These are phyloP conservation scores for Arabidopsis lyrata DNA, from an alignment of 441 rosid genomes.

Conservation along the genomic window DNA sequence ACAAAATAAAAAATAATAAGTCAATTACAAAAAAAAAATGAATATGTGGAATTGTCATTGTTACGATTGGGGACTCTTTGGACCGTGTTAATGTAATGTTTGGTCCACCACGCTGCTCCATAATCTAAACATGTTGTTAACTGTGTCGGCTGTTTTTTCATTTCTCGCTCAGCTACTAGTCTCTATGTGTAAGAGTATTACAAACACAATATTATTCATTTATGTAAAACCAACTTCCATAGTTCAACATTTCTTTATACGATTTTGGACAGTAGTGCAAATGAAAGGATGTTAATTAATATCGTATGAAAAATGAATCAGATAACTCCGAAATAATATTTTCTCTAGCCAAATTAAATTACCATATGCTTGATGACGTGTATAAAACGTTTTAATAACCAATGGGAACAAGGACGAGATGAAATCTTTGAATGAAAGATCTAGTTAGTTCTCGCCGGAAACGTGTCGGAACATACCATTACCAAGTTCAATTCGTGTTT, in stretches of 20 bases:
- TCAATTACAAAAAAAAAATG: not conserved
- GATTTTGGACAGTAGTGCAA: not conserved
- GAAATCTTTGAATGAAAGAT: conserved; percentile 34
- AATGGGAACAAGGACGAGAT: conserved; percentile 40
- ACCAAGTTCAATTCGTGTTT: conserved; percentile 14
- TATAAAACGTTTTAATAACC: conserved; percentile 12
- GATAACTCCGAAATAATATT: not conserved
- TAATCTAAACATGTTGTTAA: conserved; percentile 32
- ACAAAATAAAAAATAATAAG: not conserved
- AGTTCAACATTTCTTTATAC: not conserved
- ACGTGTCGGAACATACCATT: conserved; percentile 38
- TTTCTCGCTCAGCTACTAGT: conserved; percentile 14
- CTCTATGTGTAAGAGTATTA: not conserved
- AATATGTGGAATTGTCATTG: conserved; percentile 39
- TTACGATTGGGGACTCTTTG: conserved; percentile 31
- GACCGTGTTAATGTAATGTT: conserved; percentile 32
- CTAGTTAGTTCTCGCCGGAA: conserved; percentile 37
- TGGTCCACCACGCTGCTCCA: conserved; percentile 40
- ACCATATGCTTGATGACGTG: conserved; percentile 15
- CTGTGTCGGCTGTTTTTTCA: conserved; percentile 36
- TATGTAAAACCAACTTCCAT: not conserved
- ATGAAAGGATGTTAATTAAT: not conserved
- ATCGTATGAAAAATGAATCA: not conserved
- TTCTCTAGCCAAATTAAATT: not conserved
- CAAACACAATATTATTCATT: not conserved